Evolutionary conservation across 139 green algal genomes (phyloP).

Genomic region (Ettlia oleoabundans): DNA sequence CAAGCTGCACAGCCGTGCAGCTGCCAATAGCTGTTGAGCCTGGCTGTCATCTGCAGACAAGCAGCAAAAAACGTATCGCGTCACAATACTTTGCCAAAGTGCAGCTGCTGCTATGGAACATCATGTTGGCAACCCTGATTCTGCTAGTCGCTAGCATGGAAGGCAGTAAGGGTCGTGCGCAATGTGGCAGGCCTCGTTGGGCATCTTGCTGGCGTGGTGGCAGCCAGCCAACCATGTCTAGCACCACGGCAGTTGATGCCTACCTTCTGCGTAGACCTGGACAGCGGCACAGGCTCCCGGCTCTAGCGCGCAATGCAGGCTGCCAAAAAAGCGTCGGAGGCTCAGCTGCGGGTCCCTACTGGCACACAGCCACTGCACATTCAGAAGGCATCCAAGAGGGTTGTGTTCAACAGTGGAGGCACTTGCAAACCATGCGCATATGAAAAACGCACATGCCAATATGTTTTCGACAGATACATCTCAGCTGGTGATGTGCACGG

Average conservation of each 20-base stretch:
- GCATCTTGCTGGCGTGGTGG: too few species aligned
- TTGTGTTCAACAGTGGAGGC: not conserved
- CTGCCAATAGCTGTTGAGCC: conserved; percentile 20
- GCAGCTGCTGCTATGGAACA: not conserved
- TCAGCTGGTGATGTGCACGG: too few species aligned
- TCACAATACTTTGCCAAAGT: not conserved
- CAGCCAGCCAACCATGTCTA: too few species aligned
- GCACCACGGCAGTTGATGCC: not conserved
- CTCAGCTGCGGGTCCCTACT: not conserved
- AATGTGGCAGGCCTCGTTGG: too few species aligned
- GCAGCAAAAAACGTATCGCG: not conserved
- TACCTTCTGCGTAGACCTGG: conserved; percentile 51
- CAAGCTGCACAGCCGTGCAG: conserved; percentile 31
- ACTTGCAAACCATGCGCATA: not conserved
- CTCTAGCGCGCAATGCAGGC: conserved; percentile 24
- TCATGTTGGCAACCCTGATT: not conserved
- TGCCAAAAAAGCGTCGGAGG: conserved; percentile 18
- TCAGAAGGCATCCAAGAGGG: too few species aligned
- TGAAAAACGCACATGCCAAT: not conserved
- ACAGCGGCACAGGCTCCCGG: conserved; percentile 15
- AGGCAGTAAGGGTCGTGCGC: too few species aligned
- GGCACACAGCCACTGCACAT: conserved; percentile 55
- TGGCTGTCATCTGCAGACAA: conserved; percentile 39
- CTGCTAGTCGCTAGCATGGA: too few species aligned
- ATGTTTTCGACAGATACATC: too few species aligned